Evolutionary conservation across 2,329 filamentous ascomycete species (phyloP), one percentile per base, ranked within the genome.

Genomic region (Claviceps spartinae): DNA sequence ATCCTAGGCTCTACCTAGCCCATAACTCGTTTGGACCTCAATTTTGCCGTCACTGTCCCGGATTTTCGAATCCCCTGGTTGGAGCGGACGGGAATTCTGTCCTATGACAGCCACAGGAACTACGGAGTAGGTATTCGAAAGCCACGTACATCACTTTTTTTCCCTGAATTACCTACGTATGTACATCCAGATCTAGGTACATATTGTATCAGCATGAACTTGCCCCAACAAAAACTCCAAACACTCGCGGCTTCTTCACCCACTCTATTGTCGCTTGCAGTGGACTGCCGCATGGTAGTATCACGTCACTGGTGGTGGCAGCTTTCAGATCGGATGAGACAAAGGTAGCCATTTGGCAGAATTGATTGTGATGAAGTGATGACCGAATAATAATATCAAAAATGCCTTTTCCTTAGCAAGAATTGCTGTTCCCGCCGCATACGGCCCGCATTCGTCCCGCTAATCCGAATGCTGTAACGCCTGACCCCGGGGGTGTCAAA

Each of bases 391-490:
- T 14, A 51, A 48, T 37, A 44, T 52, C 44, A 24, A 54, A n/a
- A 47, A 48, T 52, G 46, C 49, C 52, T 47, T 56, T 52, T 56
- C 54, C 55, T 54, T 18, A 49, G 48, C 30, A 38, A 20, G n/a
- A 49, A 48, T 37, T 50, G 47, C 51, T 44, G 36, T 47, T 20
- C 24, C 45, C 45, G 24, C 45, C 50, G 48, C 52, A 40, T 50
- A 49, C 38, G 40, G 34, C 5, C 49, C 13, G 16, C 13, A 38
- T 41, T 38, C 47, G 37, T 49, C 44, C 16, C 37, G 41, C 51
- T 48, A 41, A 38, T 43, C 50, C 47, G 48, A 37, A 50, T 53
- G 51, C 55, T 53, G 48, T 26, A 58, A 60, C 56, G 56, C 57
- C 57, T 20, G 48, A 48, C 26, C 24, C 41, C 52, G 45, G 48